phyloP scores from a whole-genome alignment of 2,329 filamentous ascomycete species.

The Ceratocystis colombiana region DNA sequence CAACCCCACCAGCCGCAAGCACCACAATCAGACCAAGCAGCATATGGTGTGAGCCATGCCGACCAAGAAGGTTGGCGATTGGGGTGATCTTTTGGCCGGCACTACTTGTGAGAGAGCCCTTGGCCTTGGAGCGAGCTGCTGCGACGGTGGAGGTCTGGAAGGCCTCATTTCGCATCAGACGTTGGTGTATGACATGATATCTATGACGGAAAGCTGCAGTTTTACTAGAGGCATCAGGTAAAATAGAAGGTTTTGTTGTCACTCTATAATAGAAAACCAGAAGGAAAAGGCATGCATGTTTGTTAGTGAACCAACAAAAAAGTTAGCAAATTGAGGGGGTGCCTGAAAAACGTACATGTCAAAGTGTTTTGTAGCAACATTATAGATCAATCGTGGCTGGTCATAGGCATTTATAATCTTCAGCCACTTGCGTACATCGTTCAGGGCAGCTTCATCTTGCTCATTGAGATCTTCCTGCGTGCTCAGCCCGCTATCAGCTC shows the following conservation, averaged over 20 bases:
- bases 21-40: slow-evolving; percentile 73
- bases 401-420: slow-evolving; percentile 75
- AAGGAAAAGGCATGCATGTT: slow-evolving; percentile 21
- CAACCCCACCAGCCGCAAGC: slow-evolving; percentile 69
- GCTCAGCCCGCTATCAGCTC: slow-evolving; percentile 54
- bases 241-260: slow-evolving; percentile 53
- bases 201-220: slow-evolving; percentile 78
- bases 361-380: slow-evolving; percentile 78
- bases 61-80: slow-evolving; percentile 63
- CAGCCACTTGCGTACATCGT: slow-evolving; percentile 70
- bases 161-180: slow-evolving; percentile 81
- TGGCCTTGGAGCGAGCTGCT: slow-evolving; percentile 42
- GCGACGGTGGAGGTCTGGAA: slow-evolving; percentile 77
- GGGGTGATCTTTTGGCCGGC: slow-evolving; percentile 81
- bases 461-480: slow-evolving; percentile 47
- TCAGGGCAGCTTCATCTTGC: slow-evolving; percentile 46
- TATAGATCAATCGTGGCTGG: slow-evolving; percentile 70
- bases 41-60: slow-evolving; percentile 74
- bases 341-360: slow-evolving; percentile 48
- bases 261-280: slow-evolving; percentile 37
- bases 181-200: slow-evolving; percentile 85
- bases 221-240: slow-evolving; percentile 72
- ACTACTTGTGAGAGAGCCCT: slow-evolving; percentile 51
- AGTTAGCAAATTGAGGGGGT: neutral
- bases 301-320: neutral